A percentile compares a stretch with the other conserved stretches of the same genome.
Conservation (phyloP, 352 stramenopile species). For the Phytophthora pluvialis region DNA sequence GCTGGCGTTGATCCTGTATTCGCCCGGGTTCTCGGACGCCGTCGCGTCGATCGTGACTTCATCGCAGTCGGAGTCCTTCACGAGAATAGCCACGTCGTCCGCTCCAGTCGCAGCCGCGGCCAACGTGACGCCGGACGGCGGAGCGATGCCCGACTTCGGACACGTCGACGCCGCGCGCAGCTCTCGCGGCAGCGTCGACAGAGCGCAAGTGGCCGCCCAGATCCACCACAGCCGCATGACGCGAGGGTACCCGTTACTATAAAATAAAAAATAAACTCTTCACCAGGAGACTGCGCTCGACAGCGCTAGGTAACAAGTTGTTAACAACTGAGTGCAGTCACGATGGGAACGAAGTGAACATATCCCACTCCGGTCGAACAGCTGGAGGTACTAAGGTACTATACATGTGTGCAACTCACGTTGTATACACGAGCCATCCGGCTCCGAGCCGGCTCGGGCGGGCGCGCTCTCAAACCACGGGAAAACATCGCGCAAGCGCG, state of each 20-base stretch:
- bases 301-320: slow-evolving; percentile 3
- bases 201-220: slow-evolving; percentile 1
- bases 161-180: slow-evolving; percentile 25
- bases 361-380: slow-evolving; percentile 9
- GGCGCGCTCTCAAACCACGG: no score
- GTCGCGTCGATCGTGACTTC: slow-evolving; percentile 31
- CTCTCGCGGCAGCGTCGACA: slow-evolving; percentile 5
- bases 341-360: slow-evolving; percentile 23
- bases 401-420: neutral
- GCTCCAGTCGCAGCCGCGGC: slow-evolving; percentile 25
- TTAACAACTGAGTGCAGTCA: slow-evolving; percentile 27
- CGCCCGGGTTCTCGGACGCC: slow-evolving; percentile 28
- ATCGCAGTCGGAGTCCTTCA: slow-evolving; percentile 34
- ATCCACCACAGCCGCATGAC: slow-evolving; percentile 18
- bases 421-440: no score
- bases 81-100: slow-evolving; percentile 32
- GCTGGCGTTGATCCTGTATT: slow-evolving; percentile 38
- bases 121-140: slow-evolving; percentile 30
- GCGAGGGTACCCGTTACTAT: slow-evolving; percentile 7
- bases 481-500: no score
- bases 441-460: no score
- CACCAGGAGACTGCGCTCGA: slow-evolving; percentile 14
- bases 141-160: slow-evolving; percentile 29
- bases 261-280: no score
- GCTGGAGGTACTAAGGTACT: slow-evolving; percentile 1